Percentiles rank a stretch among this genome's conserved stretches.
Evolutionary conservation across 2,329 filamentous ascomycete species (phyloP).

Genomic region (Verticillium nonalfalfae): DNA sequence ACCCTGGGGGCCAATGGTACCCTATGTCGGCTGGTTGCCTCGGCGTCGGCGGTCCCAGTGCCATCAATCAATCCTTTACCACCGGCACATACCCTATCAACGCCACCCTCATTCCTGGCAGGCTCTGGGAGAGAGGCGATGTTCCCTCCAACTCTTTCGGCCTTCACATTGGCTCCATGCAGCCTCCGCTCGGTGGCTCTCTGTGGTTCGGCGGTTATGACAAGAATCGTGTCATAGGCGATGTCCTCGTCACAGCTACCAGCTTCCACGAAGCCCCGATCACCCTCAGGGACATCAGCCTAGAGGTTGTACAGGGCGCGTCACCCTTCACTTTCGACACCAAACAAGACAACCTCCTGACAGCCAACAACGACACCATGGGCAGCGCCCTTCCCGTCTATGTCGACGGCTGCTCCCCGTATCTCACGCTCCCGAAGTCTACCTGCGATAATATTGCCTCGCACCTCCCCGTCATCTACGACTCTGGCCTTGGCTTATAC

Average conservation of each 20-base stretch:
- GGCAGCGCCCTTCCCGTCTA: constrained; percentile 19
- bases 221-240: constrained; percentile 27
- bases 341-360: constrained; percentile 18
- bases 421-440: constrained; percentile 29
- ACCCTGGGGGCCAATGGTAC: constrained; percentile 20
- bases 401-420: constrained; percentile 29
- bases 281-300: constrained; percentile 28
- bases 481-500: constrained; percentile 29
- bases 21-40: constrained; percentile 23
- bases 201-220: constrained; percentile 34
- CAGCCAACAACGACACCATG: constrained; percentile 18
- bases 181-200: constrained; percentile 23
- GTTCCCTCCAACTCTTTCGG: constrained; percentile 32
- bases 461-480: constrained; percentile 28
- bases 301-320: constrained; percentile 30
- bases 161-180: constrained; percentile 33
- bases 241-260: constrained; percentile 16
- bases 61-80: constrained; percentile 19
- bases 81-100: constrained; percentile 15
- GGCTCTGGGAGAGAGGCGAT: constrained; percentile 12
- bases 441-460: constrained; percentile 32
- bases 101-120: constrained; percentile 22
- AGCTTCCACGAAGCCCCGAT: constrained; percentile 16
- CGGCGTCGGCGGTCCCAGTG: constrained; percentile 18
- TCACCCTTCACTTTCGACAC: constrained; percentile 26